Evolutionary conservation across 164 flowering plant species (phyloP).

Genomic region (Magnolia officinalis): DNA sequence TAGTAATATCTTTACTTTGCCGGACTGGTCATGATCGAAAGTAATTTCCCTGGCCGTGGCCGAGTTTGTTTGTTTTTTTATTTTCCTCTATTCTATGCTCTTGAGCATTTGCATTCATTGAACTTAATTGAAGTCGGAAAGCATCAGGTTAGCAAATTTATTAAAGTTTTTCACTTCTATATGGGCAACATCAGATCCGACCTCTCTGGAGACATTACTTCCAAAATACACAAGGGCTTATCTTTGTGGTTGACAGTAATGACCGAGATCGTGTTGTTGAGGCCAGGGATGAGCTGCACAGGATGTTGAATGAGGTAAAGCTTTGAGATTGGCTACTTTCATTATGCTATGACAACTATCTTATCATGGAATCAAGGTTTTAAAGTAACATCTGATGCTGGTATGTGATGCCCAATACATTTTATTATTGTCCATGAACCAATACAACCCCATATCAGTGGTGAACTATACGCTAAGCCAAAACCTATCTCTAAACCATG

Average conservation of each 20-base stretch:
- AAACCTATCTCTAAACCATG: no score
- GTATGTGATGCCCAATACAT: no score
- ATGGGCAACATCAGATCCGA: slow-evolving; percentile 39
- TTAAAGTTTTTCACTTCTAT: background rate
- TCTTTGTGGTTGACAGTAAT: slow-evolving; percentile 78
- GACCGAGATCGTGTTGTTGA: slow-evolving; percentile 74
- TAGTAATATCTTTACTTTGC: background rate
- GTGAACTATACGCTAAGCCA: no score
- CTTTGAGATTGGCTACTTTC: no score
- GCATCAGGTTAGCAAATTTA: background rate
- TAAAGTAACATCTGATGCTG: no score
- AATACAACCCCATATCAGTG: no score
- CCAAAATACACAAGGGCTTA: slow-evolving; percentile 77
- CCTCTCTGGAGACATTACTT: slow-evolving; percentile 83
- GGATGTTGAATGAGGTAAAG: slow-evolving; percentile 71
- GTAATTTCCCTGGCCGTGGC: background rate
- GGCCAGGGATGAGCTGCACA: slow-evolving; percentile 72
- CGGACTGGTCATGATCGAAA: background rate
- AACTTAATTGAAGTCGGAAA: background rate
- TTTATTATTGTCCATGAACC: no score
- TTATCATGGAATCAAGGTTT: no score
- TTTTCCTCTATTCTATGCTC: background rate
- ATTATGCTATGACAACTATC: no score
- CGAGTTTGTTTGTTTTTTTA: background rate
- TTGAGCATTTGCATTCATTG: background rate